phyloP scores from a whole-genome alignment of 805 yeast genomes.

The Candida hispaniensis region DNA sequence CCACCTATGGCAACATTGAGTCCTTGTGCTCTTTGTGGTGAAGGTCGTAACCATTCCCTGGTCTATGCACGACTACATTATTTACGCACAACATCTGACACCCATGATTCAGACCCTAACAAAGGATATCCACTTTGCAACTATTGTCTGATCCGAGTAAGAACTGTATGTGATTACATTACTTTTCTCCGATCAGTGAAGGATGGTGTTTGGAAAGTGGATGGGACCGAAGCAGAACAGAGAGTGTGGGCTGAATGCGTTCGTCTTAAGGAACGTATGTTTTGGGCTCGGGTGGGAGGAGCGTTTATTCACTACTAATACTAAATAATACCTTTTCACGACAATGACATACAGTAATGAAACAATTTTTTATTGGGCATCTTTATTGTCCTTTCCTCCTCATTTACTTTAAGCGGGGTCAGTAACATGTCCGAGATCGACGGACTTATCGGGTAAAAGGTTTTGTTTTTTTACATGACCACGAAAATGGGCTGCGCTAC shows the following conservation, averaged over 20 bases:
- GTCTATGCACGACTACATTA: constrained; percentile 71
- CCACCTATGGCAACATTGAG: constrained; percentile 67
- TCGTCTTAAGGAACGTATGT: constrained; percentile 58
- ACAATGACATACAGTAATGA: too few relatives aligned
- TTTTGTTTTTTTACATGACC: too few relatives aligned
- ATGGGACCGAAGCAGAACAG: constrained; percentile 28
- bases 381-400: too few relatives aligned
- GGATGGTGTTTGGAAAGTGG: constrained; percentile 50
- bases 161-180: constrained; percentile 75
- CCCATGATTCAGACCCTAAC: constrained; percentile 21
- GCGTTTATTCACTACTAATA: too few relatives aligned
- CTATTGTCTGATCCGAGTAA: constrained; percentile 64
- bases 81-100: constrained; percentile 37
- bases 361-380: too few relatives aligned
- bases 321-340: too few relatives aligned
- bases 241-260: constrained; percentile 53
- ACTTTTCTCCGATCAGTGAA: constrained; percentile 60
- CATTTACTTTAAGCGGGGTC: too few relatives aligned
- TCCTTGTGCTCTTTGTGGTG: constrained; percentile 81
- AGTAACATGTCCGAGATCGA: too few relatives aligned
- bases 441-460: too few relatives aligned
- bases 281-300: constrained; percentile 72
- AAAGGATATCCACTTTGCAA: constrained; percentile 60
- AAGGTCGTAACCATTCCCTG: constrained; percentile 53
- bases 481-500: too few relatives aligned